A percentile compares a stretch with the other conserved stretches of the same genome.
Evolutionary conservation across 441 rosid species (phyloP).

Genomic region (Bruguiera hainesii): DNA sequence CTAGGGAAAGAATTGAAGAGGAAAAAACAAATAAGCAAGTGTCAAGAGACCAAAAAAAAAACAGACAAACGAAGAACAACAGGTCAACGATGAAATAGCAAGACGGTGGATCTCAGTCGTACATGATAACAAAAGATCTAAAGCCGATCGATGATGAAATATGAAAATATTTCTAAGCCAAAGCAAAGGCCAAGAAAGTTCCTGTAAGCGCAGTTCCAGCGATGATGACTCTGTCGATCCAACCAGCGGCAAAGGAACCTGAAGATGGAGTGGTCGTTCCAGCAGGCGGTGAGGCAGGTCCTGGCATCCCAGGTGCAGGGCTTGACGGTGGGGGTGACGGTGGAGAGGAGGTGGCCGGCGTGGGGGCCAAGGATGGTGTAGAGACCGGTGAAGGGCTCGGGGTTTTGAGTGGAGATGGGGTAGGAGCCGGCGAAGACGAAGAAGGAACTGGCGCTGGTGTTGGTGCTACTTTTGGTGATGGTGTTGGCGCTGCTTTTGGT

Average conservation of each 20-base stretch:
- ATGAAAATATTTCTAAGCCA: conserved; percentile 40
- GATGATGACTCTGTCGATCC: conserved; percentile 29
- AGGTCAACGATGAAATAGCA: neutral
- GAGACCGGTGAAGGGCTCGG: neutral
- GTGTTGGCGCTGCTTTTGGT: conserved; percentile 25
- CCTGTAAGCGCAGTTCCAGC: conserved; percentile 57
- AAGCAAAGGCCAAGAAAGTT: conserved; percentile 48
- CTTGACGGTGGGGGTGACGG: neutral
- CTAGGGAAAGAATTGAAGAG: neutral
- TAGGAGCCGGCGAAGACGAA: conserved; percentile 7
- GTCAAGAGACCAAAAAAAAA: no score
- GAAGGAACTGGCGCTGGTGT: conserved; percentile 23
- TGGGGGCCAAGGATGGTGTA: conserved; percentile 9
- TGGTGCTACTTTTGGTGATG: conserved; percentile 30
- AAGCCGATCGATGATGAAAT: conserved; percentile 17
- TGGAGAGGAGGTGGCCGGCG: conserved; percentile 20
- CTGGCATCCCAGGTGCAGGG: neutral
- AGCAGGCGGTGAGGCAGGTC: conserved; percentile 22
- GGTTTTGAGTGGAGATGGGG: neutral
- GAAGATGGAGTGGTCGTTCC: neutral
- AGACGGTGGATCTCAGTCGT: conserved; percentile 15
- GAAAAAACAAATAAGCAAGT: no score
- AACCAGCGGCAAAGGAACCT: conserved; percentile 32
- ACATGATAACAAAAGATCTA: conserved; percentile 15
- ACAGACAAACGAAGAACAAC: no score